Evolutionary conservation across 2,329 filamentous ascomycete species (phyloP).

Genomic region (Arthrobotrys megalospora): DNA sequence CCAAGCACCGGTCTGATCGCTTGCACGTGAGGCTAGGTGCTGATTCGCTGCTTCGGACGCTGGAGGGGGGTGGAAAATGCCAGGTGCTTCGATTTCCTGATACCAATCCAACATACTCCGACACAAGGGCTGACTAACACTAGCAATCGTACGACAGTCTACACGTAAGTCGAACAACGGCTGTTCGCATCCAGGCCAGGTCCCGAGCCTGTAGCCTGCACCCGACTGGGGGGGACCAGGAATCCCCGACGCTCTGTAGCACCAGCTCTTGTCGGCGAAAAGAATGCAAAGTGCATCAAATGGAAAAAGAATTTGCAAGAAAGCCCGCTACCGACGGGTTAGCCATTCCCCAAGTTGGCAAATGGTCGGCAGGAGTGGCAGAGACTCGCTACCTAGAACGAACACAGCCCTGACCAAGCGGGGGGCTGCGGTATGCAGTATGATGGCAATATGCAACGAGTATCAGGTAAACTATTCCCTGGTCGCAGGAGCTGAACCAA

Average conservation of each 20-base stretch:
- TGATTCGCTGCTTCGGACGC: constrained; percentile 48
- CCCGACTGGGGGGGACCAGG: constrained; percentile 28
- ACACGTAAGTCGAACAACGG: constrained; percentile 29
- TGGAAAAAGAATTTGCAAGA: constrained; percentile 10
- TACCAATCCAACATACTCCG: not conserved
- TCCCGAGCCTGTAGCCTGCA: constrained; percentile 45
- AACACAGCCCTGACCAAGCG: constrained; percentile 49
- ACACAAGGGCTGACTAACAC: constrained; percentile 13
- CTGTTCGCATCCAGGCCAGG: constrained; percentile 32
- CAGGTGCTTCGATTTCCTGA: constrained; percentile 47
- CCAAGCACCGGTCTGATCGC: constrained; percentile 53
- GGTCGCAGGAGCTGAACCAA: constrained; percentile 26
- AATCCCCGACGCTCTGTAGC: constrained; percentile 31
- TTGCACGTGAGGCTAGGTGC: constrained; percentile 60
- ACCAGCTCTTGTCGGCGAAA: constrained; percentile 33
- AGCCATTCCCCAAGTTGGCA: constrained; percentile 37
- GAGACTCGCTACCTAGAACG: constrained; percentile 51
- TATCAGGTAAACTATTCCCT: constrained; percentile 21
- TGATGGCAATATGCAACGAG: constrained; percentile 46
- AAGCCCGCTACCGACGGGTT: constrained; percentile 10
- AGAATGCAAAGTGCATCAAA: too few species aligned
- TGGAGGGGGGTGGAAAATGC: constrained; percentile 39
- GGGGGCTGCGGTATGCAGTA: constrained; percentile 39
- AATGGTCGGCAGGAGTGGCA: constrained; percentile 48
- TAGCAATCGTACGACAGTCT: constrained; percentile 40